These are phyloP conservation scores for Asterochloris sp. DNA, from an alignment of 139 green algal genomes.

Conservation along the genomic window DNA sequence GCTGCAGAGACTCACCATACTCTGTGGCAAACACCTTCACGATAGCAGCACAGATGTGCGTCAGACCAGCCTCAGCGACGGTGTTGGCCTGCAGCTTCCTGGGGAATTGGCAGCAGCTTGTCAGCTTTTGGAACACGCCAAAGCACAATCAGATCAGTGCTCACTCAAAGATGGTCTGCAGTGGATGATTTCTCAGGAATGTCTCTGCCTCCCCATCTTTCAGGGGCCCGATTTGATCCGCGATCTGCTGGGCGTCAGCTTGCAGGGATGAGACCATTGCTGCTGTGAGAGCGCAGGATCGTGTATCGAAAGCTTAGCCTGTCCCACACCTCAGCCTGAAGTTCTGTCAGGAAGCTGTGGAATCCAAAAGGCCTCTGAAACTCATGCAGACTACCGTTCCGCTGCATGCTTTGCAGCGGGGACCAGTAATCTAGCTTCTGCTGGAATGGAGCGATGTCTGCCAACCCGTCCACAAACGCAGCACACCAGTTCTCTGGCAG, in stretches of 20 bases:
- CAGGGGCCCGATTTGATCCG: background rate
- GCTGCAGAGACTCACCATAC: background rate
- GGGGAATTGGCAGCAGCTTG: background rate
- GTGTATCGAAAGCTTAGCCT: too few relatives aligned
- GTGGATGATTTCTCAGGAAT: constrained; percentile 1
- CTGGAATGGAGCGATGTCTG: too few relatives aligned
- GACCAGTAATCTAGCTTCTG: too few relatives aligned
- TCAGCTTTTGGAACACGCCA: too few relatives aligned
- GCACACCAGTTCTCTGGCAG: too few relatives aligned
- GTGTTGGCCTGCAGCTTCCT: constrained; percentile 3
- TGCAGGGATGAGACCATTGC: constrained; percentile 5
- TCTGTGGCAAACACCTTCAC: constrained; percentile 7
- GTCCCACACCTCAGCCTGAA: too few relatives aligned
- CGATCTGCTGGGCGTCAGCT: constrained; percentile 3
- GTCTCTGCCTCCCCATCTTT: constrained; percentile 11
- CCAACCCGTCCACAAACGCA: too few relatives aligned
- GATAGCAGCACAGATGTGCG: background rate
- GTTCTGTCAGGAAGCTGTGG: too few relatives aligned
- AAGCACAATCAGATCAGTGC: background rate
- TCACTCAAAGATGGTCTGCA: constrained; percentile 8
- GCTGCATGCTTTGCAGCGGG: too few relatives aligned
- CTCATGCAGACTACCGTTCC: too few relatives aligned
- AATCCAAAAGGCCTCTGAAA: too few relatives aligned
- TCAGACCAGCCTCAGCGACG: background rate
- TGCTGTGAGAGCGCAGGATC: too few relatives aligned